These are phyloP conservation scores for Exophiala spinifera DNA, from an alignment of 2,329 filamentous ascomycete species.

Conservation along the genomic window DNA sequence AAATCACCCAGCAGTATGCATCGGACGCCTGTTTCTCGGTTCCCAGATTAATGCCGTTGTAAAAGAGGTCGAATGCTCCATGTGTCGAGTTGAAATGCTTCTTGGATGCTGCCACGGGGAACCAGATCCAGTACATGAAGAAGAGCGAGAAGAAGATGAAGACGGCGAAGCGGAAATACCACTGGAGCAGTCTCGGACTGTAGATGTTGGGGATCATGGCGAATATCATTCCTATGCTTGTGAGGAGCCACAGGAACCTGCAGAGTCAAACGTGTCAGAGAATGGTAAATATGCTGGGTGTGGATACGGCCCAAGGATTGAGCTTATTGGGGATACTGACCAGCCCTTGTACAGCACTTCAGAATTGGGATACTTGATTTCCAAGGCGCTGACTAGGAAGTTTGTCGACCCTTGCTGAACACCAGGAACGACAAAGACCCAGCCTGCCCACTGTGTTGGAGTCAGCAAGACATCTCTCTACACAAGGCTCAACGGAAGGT, in stretches of 20 bases:
- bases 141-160: constrained; percentile 38
- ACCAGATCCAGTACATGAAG: constrained; percentile 41
- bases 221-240: constrained; percentile 37
- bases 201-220: constrained; percentile 39
- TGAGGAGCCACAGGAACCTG: constrained; percentile 37
- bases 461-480: background rate
- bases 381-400: constrained; percentile 40
- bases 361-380: constrained; percentile 38
- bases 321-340: constrained; percentile 5
- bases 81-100: constrained; percentile 35
- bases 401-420: constrained; percentile 42
- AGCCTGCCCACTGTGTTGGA: constrained; percentile 32
- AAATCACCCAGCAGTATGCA: constrained; percentile 38
- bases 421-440: constrained; percentile 39
- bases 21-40: constrained; percentile 36
- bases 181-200: constrained; percentile 34
- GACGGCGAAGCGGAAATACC: constrained; percentile 40
- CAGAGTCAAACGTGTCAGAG: too few relatives aligned
- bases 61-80: constrained; percentile 38
- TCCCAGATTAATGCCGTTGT: constrained; percentile 41
- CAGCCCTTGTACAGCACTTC: constrained; percentile 37
- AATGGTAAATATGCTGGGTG: too few relatives aligned
- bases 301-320: too few relatives aligned
- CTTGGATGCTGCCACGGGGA: constrained; percentile 36
- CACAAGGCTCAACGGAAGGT: too few relatives aligned